Conservation (phyloP, 306 rosid genomes). For the Morella rubra region DNA sequence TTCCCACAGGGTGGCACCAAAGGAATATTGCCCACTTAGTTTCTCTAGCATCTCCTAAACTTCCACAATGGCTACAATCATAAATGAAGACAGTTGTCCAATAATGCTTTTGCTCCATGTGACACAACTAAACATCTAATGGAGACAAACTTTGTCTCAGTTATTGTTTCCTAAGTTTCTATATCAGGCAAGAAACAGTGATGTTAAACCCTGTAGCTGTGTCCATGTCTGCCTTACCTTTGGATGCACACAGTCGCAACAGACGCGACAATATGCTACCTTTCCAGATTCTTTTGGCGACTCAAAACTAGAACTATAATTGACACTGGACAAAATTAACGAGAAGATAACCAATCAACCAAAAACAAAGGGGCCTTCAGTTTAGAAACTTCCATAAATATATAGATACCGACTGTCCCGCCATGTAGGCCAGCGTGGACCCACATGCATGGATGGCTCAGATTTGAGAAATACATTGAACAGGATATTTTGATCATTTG, state of each 20-base stretch:
- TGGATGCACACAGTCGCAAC: background rate
- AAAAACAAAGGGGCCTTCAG: background rate
- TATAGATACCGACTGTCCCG: background rate
- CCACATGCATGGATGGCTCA: background rate
- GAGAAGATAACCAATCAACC: background rate
- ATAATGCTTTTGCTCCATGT: background rate
- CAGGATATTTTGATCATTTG: no score
- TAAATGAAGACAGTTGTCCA: background rate
- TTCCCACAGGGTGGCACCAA: background rate
- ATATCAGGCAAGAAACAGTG: background rate
- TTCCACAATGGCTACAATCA: background rate
- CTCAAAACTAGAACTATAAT: background rate
- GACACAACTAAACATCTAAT: background rate
- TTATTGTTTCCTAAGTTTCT: background rate
- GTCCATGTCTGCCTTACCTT: no score
- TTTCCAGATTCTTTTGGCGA: background rate
- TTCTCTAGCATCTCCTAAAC: background rate
- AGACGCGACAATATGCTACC: background rate
- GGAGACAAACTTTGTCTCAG: background rate
- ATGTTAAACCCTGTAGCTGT: background rate
- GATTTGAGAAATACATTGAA: background rate
- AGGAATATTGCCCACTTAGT: background rate
- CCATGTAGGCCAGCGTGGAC: background rate
- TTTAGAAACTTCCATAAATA: background rate
- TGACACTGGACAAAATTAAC: background rate